Percentiles rank a stretch among this genome's conserved stretches.
Evolutionary conservation across 176 grass and related monocot genomes (phyloP).

Genomic region (Chrysopogon serrulatus): DNA sequence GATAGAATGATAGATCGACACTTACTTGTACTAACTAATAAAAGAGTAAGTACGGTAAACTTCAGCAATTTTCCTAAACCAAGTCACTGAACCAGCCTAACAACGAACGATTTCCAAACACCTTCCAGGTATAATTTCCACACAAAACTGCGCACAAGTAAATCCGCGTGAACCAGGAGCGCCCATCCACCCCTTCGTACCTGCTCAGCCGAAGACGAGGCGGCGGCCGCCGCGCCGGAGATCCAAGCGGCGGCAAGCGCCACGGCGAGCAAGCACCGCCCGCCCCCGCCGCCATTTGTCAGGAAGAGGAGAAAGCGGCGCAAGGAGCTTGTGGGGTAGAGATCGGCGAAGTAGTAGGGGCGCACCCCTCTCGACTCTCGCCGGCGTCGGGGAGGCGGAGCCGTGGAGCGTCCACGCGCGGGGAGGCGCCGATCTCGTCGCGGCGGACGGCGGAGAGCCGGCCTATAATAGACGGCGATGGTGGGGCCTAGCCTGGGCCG

Average conservation of each 20-base stretch:
- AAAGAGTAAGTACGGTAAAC: neutral
- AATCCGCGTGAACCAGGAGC: neutral
- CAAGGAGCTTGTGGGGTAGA: neutral
- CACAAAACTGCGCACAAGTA: neutral
- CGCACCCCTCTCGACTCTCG: neutral
- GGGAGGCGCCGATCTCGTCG: neutral
- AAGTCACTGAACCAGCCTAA: neutral
- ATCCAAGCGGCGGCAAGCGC: constrained; percentile 9
- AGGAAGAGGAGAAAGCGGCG: neutral
- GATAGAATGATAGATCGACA: neutral
- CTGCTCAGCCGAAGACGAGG: neutral
- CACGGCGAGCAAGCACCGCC: constrained; percentile 15
- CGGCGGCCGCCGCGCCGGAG: neutral
- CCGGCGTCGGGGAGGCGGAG: neutral
- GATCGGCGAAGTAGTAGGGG: neutral
- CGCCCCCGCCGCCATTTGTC: neutral
- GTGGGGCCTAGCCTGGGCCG: neutral
- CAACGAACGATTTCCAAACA: neutral
- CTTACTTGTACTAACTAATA: neutral
- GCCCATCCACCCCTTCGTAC: neutral
- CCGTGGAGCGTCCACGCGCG: neutral
- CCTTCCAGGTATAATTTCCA: neutral
- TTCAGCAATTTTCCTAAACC: neutral
- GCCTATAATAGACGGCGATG: neutral
- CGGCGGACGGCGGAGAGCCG: neutral